These are phyloP conservation scores for Gossypium trilobum DNA, from an alignment of 441 rosid genomes.

Conservation along the genomic window DNA sequence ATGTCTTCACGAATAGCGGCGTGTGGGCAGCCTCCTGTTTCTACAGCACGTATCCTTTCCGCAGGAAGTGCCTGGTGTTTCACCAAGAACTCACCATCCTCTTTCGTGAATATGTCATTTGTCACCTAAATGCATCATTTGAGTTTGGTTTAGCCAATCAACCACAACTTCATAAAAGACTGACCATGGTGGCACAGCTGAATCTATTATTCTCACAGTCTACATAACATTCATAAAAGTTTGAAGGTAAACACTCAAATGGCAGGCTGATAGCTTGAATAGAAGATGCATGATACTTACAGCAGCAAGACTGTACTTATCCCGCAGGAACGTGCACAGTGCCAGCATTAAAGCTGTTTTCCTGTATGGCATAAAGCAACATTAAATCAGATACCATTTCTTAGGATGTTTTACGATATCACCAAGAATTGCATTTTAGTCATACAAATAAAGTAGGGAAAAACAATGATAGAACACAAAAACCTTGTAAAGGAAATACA, in stretches of 20 bases:
- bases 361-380: constrained; percentile 30
- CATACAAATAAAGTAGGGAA: not conserved
- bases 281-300: constrained; percentile 36
- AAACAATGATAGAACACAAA: not conserved
- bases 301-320: constrained; percentile 93
- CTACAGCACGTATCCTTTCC: constrained; percentile 92
- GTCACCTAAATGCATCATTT: constrained; percentile 49
- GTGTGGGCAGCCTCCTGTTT: constrained; percentile 96
- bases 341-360: constrained; percentile 94
- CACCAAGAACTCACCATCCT: constrained; percentile 91
- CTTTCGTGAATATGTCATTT: constrained; percentile 94
- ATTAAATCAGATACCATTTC: constrained; percentile 16
- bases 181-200: not conserved
- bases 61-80: constrained; percentile 89
- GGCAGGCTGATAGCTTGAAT: not conserved
- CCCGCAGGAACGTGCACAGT: constrained; percentile 59
- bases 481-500: not conserved
- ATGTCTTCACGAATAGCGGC: constrained; percentile 99
- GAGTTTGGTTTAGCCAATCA: not conserved
- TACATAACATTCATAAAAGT: not conserved
- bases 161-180: not conserved
- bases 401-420: not conserved
- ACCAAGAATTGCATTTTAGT: not conserved
- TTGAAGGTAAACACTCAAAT: not conserved
- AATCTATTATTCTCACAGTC: not conserved